Base-by-base conservation (phyloP, 257 asterid genomes). In the Gentiana straminea region DNA sequence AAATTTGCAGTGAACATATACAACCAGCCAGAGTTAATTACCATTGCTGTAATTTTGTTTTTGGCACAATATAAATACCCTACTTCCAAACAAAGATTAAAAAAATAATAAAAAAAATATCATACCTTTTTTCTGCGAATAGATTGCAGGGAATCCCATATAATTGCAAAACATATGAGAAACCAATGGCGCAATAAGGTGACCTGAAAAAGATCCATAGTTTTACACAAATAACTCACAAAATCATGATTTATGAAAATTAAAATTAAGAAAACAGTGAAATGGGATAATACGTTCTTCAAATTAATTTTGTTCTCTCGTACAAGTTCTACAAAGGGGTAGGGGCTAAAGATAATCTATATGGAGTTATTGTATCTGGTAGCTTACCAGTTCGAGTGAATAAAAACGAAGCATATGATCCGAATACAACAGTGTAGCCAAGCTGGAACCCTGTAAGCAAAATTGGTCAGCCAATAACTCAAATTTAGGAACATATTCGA, bases 101-200 rank as follows among this genome's bases (percentile, higher is more conserved):
- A 39, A 24, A 15, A 15, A 15, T 15, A 15, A 15, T 15, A 15
- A 15, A 15, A 39, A 39, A 39, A 39, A 1, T 37, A 32, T 51
- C 77, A 47, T 81, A 88, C 99, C 95, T 66, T 82, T 74, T 48
- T 71, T 74, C 62, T 68, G 73, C 9, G 95, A 85, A 64, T 68
- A 53, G 37, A 83, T 74, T 57, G 41, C 70, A 43, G 99, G 99
- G 68, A 92, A 72, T 65, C 97, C 98, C 97, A 88, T 77, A 53
- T 77, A 79, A 78, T 92, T 92, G 84, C 99, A 92, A 61, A 92
- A 85, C 12, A 88, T 71, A 70, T 92, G 99, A 62, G 95, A 94
- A 41, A 81, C 69, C 38, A 92, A 68, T n/a, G 99, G 95, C 71
- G 94, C 84, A 52, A 77, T 45, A 51, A 83, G 77, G 74, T 85